Evolutionary conservation across 345 rosid genomes (phyloP), one percentile per base, ranked within the genome.

Genomic region (Laguncularia racemosa): DNA sequence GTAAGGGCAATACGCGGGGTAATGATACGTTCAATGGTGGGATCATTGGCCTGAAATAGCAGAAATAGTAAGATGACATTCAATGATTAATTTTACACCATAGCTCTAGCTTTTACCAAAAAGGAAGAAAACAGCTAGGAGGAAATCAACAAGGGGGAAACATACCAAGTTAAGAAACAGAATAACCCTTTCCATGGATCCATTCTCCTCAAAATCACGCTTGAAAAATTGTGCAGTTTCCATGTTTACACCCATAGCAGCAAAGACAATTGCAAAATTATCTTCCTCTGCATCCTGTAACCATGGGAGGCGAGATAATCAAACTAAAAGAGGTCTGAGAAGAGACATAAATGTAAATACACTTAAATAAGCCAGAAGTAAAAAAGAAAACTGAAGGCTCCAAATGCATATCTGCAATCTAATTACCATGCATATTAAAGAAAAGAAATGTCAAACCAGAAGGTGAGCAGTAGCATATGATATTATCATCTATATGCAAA

Each of bases 211-310:
- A 73, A 92, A 92, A 77, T 92, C 98, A 52, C 98, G 89, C 67
- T 92, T 92, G 80, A 92, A 89, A 71, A 92, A 92, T 69, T 92
- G 96, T 17, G 98, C 95, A 50, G 98, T 92, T 74, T 92, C 96
- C 96, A 89, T 92, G 78, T 92, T 92, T 57, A 92, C 98, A 66
- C 98, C 96, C 98, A 92, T 89, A 53, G 98, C 98, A 44, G 98
- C 98, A 65, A 92, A 92, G 20, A 92, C 97, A 70, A 89, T 92
- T 20, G 98, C 98, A 74, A 92, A 92, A 68, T 89, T 92, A 77
- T 89, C 97, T 64, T 92, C 97, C 65, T 79, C 95, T 14, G 53
- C 80, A 70, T 73, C 96, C 98, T 92, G 74, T 54, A 68, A 70
- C 55, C 57, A 38, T 44, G 65, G 51, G 23, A 65, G 23, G 16